phyloP scores from a whole-genome alignment of 768 basidiomycete species.

The Kwoniella sp. region DNA sequence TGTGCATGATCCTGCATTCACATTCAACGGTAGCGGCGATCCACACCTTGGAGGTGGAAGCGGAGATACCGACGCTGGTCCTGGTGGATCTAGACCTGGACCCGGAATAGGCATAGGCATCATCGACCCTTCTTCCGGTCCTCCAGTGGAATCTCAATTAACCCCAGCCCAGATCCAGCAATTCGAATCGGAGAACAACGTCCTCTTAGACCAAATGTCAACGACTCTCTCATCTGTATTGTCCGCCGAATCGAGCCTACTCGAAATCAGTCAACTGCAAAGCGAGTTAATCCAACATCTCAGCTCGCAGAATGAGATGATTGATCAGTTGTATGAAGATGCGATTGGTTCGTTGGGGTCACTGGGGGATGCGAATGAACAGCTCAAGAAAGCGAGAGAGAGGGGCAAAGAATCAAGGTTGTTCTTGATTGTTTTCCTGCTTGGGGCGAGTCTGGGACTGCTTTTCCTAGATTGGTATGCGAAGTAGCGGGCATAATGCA shows the following conservation, averaged over 20 bases:
- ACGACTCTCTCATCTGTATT: slow-evolving; percentile 85
- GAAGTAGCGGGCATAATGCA: slow-evolving; percentile 58
- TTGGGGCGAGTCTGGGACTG: slow-evolving; percentile 86
- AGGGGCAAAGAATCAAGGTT: slow-evolving; percentile 82
- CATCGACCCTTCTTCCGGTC: slow-evolving; percentile 70
- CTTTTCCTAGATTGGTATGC: slow-evolving; percentile 88
- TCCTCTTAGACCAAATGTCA: slow-evolving; percentile 78
- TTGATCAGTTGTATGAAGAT: slow-evolving; percentile 92
- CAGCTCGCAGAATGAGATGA: slow-evolving; percentile 83
- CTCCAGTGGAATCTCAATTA: slow-evolving; percentile 27
- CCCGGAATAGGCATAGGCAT: slow-evolving; percentile 69
- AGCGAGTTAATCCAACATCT: slow-evolving; percentile 87
- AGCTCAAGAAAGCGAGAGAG: slow-evolving; percentile 84
- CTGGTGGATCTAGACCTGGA: no score
- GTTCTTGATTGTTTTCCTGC: slow-evolving; percentile 86
- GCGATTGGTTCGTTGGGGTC: slow-evolving; percentile 82
- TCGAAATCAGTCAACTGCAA: slow-evolving; percentile 92
- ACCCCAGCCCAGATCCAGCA: slow-evolving; percentile 66
- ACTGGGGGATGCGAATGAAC: slow-evolving; percentile 84
- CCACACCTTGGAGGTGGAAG: slow-evolving; percentile 38
- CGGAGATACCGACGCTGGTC: no score
- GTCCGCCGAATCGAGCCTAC: slow-evolving; percentile 82
- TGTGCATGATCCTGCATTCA: slow-evolving; percentile 15
- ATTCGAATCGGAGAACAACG: slow-evolving; percentile 89
- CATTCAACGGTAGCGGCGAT: neutral